Evolutionary conservation across 805 yeast species (phyloP).

Genomic region (Sugiyamaella boreocaroliniensis): DNA sequence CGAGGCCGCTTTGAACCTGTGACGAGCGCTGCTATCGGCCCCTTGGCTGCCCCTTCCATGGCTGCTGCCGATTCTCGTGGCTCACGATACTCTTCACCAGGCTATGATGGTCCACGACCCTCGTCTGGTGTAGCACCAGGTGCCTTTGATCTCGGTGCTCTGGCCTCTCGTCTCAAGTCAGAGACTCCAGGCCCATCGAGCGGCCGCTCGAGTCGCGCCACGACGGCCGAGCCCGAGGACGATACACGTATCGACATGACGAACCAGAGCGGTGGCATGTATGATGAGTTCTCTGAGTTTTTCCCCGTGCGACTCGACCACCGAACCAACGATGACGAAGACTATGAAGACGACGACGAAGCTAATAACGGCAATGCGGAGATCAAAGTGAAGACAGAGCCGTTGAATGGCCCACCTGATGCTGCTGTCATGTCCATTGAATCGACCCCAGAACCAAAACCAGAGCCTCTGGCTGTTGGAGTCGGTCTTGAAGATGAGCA

Average conservation of each 20-base stretch:
- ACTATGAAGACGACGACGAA: slow-evolving; percentile 2
- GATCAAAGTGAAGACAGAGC: slow-evolving; percentile 7
- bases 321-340: slow-evolving; percentile 10
- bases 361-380: slow-evolving; percentile 4
- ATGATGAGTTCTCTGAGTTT: slow-evolving; percentile 16
- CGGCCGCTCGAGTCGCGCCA: slow-evolving; percentile 9
- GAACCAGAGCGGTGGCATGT: slow-evolving; percentile 2
- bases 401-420: neutral
- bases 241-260: slow-evolving; percentile 20
- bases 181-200: slow-evolving; percentile 16
- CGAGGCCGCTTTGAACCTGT: slow-evolving; percentile 21
- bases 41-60: slow-evolving; percentile 29
- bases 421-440: neutral
- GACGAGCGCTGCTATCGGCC: slow-evolving; percentile 30
- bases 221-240: slow-evolving; percentile 12
- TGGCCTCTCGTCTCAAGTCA: slow-evolving; percentile 13
- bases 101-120: neutral
- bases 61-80: slow-evolving; percentile 16
- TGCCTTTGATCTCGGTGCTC: slow-evolving; percentile 3
- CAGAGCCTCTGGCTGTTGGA: neutral
- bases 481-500: slow-evolving; percentile 15
- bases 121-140: neutral
- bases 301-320: slow-evolving; percentile 24
- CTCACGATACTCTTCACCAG: slow-evolving; percentile 6
- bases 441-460: neutral